Conservation (phyloP, 1,284 basidiomycete species). For the Leccinum huronense region DNA sequence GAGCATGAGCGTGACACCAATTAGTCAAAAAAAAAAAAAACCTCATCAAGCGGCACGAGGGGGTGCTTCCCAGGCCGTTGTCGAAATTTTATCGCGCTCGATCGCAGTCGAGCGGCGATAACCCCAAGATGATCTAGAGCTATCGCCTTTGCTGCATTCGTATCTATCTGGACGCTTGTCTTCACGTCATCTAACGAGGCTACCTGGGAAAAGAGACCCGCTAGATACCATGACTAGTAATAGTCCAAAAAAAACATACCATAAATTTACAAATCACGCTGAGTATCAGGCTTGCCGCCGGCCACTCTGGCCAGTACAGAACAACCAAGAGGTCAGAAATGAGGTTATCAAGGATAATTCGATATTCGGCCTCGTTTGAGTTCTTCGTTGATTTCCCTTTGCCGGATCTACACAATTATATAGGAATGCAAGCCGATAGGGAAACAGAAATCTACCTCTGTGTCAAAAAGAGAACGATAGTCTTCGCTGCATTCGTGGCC, state of each 20-base stretch:
- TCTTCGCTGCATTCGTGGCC: conserved; percentile 79
- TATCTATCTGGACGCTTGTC: conserved; percentile 59
- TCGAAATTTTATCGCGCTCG: conserved; percentile 54
- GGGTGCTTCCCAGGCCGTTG: conserved; percentile 32
- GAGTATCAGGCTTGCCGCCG: conserved; percentile 82
- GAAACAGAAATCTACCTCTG: conserved; percentile 51
- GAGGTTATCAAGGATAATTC: conserved; percentile 86
- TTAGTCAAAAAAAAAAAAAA: conserved; percentile 23
- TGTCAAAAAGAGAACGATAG: conserved; percentile 82
- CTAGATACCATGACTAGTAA: neutral
- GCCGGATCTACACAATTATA: conserved; percentile 53
- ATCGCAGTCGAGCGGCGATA: conserved; percentile 82
- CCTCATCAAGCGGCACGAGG: conserved; percentile 70
- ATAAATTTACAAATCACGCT: conserved; percentile 78
- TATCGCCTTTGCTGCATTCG: conserved; percentile 80
- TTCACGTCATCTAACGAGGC: conserved; percentile 81
- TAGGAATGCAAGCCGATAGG: neutral
- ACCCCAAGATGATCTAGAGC: conserved; percentile 91
- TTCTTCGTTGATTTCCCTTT: conserved; percentile 84
- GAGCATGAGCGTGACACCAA: neutral
- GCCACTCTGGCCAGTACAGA: conserved; percentile 95
- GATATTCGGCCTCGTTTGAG: conserved; percentile 87
- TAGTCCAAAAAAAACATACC: conserved; percentile 46
- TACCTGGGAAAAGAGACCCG: conserved; percentile 36
- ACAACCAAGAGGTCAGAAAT: conserved; percentile 88